Evolutionary conservation across 2,329 filamentous ascomycete species (phyloP).

Genomic region (Metarhizium rileyi): DNA sequence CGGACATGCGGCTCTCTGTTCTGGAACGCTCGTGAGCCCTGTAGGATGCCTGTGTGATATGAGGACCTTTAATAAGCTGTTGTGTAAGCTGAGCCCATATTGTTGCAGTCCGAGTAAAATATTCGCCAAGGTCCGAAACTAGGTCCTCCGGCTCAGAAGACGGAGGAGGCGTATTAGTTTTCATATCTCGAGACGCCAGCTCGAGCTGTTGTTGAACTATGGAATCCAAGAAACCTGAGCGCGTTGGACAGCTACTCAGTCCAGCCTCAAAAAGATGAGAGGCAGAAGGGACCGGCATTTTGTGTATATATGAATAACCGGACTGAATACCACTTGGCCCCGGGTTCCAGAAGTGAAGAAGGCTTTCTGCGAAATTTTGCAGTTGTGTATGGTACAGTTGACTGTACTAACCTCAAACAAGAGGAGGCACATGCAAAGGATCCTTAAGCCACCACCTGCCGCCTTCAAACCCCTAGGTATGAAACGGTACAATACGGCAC

Average conservation of each 20-base stretch:
- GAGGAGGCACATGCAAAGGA: background rate
- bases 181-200: conserved; percentile 14
- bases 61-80: conserved; percentile 21
- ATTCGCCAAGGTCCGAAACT: conserved; percentile 26
- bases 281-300: conserved; percentile 17
- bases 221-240: conserved; percentile 13
- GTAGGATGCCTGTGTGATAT: conserved; percentile 19
- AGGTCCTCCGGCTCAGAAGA: conserved; percentile 17
- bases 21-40: conserved; percentile 20
- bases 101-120: conserved; percentile 23
- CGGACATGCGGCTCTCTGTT: conserved; percentile 16
- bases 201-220: conserved; percentile 21
- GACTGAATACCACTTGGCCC: background rate
- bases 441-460: conserved; percentile 1
- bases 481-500: background rate
- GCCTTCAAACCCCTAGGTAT: conserved; percentile 1
- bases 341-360: background rate
- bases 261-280: conserved; percentile 20
- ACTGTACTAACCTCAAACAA: background rate
- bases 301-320: background rate
- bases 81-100: conserved; percentile 25
- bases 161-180: conserved; percentile 10
- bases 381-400: background rate
- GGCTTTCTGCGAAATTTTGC: background rate
- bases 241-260: conserved; percentile 7